These are phyloP conservation scores for Solanum virginianum DNA, from an alignment of 257 asterid species.

Conservation along the genomic window DNA sequence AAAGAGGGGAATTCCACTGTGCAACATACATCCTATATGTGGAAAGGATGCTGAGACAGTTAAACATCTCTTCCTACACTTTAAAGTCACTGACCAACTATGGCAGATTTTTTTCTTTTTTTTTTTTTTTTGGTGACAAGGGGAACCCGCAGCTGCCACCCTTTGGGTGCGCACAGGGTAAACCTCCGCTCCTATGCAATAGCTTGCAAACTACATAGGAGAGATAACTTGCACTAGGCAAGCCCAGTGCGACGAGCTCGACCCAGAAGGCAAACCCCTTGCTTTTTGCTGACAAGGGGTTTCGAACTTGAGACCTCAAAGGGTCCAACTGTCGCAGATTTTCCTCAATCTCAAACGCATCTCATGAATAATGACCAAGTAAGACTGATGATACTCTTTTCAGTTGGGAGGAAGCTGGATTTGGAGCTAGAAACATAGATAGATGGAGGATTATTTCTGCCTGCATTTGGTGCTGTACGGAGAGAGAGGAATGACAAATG, in stretches of 20 bases:
- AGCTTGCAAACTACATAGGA: too few species aligned
- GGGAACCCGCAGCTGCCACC: too few species aligned
- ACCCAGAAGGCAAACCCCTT: too few species aligned
- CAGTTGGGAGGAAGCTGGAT: background rate
- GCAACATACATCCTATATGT: background rate
- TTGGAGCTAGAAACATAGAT: background rate
- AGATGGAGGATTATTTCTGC: background rate
- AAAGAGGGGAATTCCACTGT: background rate
- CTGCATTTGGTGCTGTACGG: background rate
- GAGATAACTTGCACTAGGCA: too few species aligned
- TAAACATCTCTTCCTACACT: background rate
- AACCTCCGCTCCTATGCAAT: too few species aligned
- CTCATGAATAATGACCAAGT: background rate
- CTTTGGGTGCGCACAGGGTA: too few species aligned
- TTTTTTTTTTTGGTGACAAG: too few species aligned
- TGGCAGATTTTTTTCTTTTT: background rate
- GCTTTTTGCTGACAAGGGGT: too few species aligned
- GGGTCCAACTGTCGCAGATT: background rate
- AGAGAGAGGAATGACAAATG: background rate
- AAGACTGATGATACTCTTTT: background rate
- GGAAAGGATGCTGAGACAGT: background rate
- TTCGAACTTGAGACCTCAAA: too few species aligned
- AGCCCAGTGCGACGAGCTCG: too few species aligned
- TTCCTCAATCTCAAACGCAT: background rate
- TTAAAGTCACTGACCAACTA: background rate